These are phyloP conservation scores for Rhizopus arrhizus DNA, from an alignment of 371 early-diverging fungal genomes.

Conservation along the genomic window DNA sequence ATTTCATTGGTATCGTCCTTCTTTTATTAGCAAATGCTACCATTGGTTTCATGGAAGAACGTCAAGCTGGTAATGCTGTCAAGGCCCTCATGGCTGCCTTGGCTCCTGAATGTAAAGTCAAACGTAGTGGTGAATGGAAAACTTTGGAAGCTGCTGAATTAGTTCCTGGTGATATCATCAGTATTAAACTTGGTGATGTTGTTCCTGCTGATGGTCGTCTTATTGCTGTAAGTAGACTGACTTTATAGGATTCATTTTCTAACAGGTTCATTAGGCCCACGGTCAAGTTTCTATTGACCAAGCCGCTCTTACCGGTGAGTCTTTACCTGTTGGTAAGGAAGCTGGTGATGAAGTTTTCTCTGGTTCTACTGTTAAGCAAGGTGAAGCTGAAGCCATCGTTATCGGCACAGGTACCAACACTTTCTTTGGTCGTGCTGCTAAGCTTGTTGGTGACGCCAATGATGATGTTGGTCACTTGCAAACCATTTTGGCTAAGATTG, in stretches of 20 bases:
- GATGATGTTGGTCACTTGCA: constrained; percentile 91
- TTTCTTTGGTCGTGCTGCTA: constrained; percentile 85
- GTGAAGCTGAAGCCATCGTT: constrained; percentile 87
- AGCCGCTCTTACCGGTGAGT: no score
- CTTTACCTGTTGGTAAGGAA: no score
- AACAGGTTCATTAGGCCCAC: constrained; percentile 72
- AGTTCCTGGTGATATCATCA: constrained; percentile 72
- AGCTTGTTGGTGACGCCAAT: constrained; percentile 50
- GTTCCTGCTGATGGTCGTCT: constrained; percentile 78
- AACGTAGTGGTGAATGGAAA: constrained; percentile 61
- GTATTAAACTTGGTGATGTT: constrained; percentile 28
- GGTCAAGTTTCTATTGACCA: constrained; percentile 58
- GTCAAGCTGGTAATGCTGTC: constrained; percentile 76
- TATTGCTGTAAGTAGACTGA: constrained; percentile 42
- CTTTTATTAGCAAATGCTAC: constrained; percentile 80
- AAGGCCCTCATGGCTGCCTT: constrained; percentile 77
- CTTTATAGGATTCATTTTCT: constrained; percentile 55
- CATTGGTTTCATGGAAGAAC: constrained; percentile 88
- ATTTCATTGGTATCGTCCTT: constrained; percentile 81
- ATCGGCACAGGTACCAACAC: constrained; percentile 86
- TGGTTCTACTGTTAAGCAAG: constrained; percentile 63
- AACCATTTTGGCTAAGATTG: constrained; percentile 85
- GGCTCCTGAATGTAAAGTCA: constrained; percentile 75
- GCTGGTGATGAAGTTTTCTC: no score
- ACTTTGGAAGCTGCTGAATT: constrained; percentile 59